Conservation (phyloP, 164 flowering plant genomes). For the Vitis riparia region DNA sequence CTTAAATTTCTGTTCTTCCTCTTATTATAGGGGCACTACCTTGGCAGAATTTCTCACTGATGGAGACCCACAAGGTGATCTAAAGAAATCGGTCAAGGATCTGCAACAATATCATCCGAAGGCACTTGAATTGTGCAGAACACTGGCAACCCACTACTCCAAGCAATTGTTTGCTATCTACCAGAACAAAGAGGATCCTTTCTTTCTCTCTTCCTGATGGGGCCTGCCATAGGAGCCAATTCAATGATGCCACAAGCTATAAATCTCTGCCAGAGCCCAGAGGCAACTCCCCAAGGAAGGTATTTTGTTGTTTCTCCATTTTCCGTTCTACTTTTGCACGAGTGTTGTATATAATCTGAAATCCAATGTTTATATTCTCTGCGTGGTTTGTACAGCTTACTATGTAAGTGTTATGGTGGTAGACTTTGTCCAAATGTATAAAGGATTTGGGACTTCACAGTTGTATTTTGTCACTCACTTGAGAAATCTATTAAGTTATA, state of each 20-base stretch:
- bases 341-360: no score
- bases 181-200: conserved; percentile 59
- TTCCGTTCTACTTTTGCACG: no score
- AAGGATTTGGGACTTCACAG: no score
- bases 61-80: conserved; percentile 41
- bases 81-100: conserved; percentile 52
- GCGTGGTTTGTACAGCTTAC: no score
- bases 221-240: no score
- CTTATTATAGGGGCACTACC: conserved; percentile 32
- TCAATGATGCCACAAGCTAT: neutral
- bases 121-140: conserved; percentile 43
- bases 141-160: conserved; percentile 50
- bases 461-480: no score
- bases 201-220: conserved; percentile 27
- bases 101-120: conserved; percentile 30
- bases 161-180: conserved; percentile 62
- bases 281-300: neutral
- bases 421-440: no score
- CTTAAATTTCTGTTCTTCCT: neutral
- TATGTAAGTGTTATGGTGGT: no score
- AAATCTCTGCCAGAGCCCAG: neutral
- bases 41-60: conserved; percentile 58
- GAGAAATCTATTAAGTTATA: no score
- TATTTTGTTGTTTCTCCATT: no score
- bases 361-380: no score